phyloP scores from a whole-genome alignment of 1,139 yeast genomes.

The Geotrichum reessii region DNA sequence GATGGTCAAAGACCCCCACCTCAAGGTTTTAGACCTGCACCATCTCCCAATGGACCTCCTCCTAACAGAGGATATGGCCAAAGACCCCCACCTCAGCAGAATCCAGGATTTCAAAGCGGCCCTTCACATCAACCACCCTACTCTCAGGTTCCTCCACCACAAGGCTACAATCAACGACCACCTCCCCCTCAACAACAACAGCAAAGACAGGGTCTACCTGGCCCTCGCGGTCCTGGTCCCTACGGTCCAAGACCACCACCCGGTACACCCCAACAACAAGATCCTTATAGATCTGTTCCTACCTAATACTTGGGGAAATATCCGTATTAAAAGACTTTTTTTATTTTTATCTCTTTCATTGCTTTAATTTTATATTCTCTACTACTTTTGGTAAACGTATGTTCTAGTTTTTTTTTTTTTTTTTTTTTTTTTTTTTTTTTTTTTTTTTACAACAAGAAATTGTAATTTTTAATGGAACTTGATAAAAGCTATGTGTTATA shows the following conservation, averaged over 20 bases:
- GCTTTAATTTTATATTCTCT: background rate
- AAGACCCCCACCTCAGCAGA: conserved; percentile 38
- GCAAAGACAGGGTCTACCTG: conserved; percentile 89
- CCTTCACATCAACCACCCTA: conserved; percentile 93
- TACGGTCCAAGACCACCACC: conserved; percentile 47
- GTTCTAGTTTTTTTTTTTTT: too few relatives aligned
- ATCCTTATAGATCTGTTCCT: conserved; percentile 2
- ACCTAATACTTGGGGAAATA: background rate
- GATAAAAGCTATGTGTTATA: too few relatives aligned
- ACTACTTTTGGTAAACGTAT: background rate
- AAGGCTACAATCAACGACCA: background rate
- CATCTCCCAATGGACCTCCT: background rate
- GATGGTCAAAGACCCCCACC: background rate
- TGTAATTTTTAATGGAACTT: too few relatives aligned
- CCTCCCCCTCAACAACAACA: conserved; percentile 42
- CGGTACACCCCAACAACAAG: background rate
- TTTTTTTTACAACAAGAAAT: too few relatives aligned
- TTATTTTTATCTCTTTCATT: background rate
- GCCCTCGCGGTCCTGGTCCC: conserved; percentile 65
- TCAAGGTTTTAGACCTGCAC: background rate
- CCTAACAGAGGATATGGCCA: conserved; percentile 1
- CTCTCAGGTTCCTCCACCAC: conserved; percentile 30
- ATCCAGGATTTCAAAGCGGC: conserved; percentile 94
- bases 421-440: too few relatives aligned
- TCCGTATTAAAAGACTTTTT: background rate